Evolutionary conservation across 768 basidiomycete species (phyloP).

Genomic region (Pleurotus djamor): DNA sequence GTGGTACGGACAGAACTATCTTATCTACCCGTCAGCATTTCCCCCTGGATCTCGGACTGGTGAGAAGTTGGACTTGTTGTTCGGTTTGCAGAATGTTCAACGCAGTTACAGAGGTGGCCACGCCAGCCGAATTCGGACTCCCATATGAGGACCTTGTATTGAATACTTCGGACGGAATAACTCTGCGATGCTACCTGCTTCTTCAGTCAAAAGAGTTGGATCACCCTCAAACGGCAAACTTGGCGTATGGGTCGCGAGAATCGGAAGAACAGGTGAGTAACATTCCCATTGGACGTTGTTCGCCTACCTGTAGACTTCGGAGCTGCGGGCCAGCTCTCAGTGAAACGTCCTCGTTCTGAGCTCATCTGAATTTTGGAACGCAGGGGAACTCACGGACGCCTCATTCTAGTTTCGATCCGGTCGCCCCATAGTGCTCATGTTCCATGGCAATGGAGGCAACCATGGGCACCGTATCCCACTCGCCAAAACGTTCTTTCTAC

Average conservation of each 20-base stretch:
- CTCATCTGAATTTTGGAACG: too few species aligned
- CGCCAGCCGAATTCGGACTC: conserved; percentile 67
- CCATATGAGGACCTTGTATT: conserved; percentile 76
- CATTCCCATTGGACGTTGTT: neutral
- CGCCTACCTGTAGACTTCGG: neutral
- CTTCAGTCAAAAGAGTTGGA: conserved; percentile 53
- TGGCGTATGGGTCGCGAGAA: conserved; percentile 33
- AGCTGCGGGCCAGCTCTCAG: too few species aligned
- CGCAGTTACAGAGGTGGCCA: conserved; percentile 56
- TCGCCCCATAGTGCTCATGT: conserved; percentile 89
- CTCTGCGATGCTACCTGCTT: conserved; percentile 77
- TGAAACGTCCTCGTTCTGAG: too few species aligned
- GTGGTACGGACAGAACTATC: conserved; percentile 82
- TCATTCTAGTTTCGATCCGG: conserved; percentile 37
- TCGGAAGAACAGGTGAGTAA: conserved; percentile 57
- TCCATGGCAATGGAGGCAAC: conserved; percentile 90
- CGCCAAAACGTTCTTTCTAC: conserved; percentile 75
- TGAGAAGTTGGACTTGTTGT: conserved; percentile 22
- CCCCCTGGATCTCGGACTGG: conserved; percentile 76
- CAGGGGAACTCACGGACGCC: neutral
- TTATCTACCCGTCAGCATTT: conserved; percentile 90
- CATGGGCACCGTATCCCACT: conserved; percentile 89
- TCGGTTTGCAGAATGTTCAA: neutral
- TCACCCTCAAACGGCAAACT: conserved; percentile 23
- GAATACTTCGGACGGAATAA: conserved; percentile 68